Evolutionary conservation across 768 basidiomycete species (phyloP), one percentile per base, ranked within the genome.

Genomic region (Tricholoma flavovirens): DNA sequence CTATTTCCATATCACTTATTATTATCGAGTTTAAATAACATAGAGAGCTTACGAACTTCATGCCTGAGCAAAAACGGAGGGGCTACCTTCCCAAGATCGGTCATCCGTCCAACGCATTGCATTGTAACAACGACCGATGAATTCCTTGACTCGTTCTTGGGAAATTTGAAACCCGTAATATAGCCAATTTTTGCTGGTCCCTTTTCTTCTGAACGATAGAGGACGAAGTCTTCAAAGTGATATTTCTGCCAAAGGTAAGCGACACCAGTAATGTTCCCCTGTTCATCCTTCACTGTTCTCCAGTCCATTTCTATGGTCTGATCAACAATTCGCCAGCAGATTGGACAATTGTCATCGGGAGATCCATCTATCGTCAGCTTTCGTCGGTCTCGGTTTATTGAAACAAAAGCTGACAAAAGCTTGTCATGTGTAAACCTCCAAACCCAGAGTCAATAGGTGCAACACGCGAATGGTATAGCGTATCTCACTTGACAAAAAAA

Each of bases 141-240:
- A 48, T 62, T 46, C n/a, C 46, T 53, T 35, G 58, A 54, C 29
- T 56, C 54, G 40, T 61, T 64, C 59, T 36, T 56, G 42, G 51
- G 53, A 60, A 68, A 51, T 53, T 60, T 54, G 24, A 83, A 63
- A 5, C 62, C 55, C 1, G 62, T 61, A 57, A 89, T 73, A 35
- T 82, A 79, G 0, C 80, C 88, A 48, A 90, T 78, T 24, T 77
- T 62, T 3, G 80, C 84, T 1, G 82, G 79, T 0, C 84, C 84
- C 1, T 72, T 59, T 0, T 19, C 15, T 29, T 73, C 66, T 0
- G 77, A 73, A 17, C 65, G 70, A 63, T 84, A 78, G 5, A 84
- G 70, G 4, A 82, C 80, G 58, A 80, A 88, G 35, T 91, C 89
- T 42, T 82, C 68, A 0, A 72, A 49, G 53, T 92, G 90, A 58